Evolutionary conservation across 2,329 filamentous ascomycete species (phyloP), one percentile per base, ranked within the genome.

Genomic region (Penicillium italicum): DNA sequence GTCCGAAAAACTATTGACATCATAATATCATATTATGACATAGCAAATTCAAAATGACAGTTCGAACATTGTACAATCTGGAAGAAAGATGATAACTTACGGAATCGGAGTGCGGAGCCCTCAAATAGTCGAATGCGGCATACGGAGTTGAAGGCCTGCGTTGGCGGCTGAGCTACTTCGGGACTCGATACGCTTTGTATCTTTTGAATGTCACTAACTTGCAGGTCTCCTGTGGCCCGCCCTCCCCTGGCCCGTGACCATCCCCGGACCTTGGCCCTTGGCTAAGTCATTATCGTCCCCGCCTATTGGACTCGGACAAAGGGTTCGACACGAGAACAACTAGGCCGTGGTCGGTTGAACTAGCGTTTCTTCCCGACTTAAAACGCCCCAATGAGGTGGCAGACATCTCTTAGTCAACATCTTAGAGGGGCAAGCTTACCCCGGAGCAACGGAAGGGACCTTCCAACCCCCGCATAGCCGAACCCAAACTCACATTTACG

Each of bases 381-480:
- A 26, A 33, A 24, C 9, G 18, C 40, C 33, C 47, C 52, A 55
- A 50, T 55, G 14, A 40, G 34, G 22, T 50, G 38, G 16, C 38
- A 12, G 18, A 5, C 12, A 26, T 20, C 51, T 40, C 28, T 45
- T 45, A 54, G 51, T 37, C 44, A 49, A 53, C 12, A 40, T 47
- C 38, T 14, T 45, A 41, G 53, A 52, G 50, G 50, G 50, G 50
- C 37, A 61, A 61, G 55, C 53, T 70, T 67, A 66, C 48, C 63
- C 69, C 69, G 69, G 69, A 66, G 69, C 63, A 72, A 71, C 69
- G 69, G 69, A 72, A 72, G 61, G 52, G 53, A 49, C 55, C 38
- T 55, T 58, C 53, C 59, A 62, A 57, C 61, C 68, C 69, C 67
- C 69, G 69, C 69, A 71, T 70, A 66, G 62, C 69, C 69, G 68